Evolutionary conservation across 2,329 filamentous ascomycete species (phyloP).

Genomic region (Ophiocordyceps camponoti-saundersi): DNA sequence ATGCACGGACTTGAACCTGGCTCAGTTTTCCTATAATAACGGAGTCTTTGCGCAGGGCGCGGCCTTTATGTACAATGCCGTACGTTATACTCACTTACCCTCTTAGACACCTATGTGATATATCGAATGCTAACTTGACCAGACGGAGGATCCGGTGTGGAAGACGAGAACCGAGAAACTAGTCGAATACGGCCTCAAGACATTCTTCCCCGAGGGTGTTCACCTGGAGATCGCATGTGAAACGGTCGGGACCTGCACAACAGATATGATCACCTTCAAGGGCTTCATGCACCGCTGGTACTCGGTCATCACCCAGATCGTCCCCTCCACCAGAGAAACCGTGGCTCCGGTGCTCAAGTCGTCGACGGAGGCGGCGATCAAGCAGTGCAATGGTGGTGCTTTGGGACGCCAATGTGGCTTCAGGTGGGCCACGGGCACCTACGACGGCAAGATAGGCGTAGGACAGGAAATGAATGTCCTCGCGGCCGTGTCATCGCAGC

Average conservation of each 20-base stretch:
- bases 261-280: conserved; percentile 60
- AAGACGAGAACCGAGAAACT: conserved; percentile 35
- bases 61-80: conserved; percentile 52
- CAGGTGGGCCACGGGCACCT: conserved; percentile 35
- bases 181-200: conserved; percentile 26
- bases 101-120: conserved; percentile 18
- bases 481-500: conserved; percentile 31
- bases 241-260: conserved; percentile 38
- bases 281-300: conserved; percentile 53
- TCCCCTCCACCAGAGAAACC: conserved; percentile 34
- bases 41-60: conserved; percentile 44
- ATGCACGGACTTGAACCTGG: conserved; percentile 42
- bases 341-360: conserved; percentile 41
- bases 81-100: conserved; percentile 12
- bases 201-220: conserved; percentile 39
- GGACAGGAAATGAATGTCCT: conserved; percentile 43
- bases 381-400: conserved; percentile 42
- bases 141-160: conserved; percentile 40
- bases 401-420: conserved; percentile 46
- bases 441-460: conserved; percentile 36
- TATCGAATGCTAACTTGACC: too few relatives aligned
- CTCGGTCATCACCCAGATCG: conserved; percentile 40
- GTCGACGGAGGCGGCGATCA: conserved; percentile 41
- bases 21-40: conserved; percentile 52
- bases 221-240: conserved; percentile 56